These are phyloP conservation scores for Cutaneotrichosporon arboriforme DNA, from an alignment of 1,284 basidiomycete genomes.

Conservation along the genomic window DNA sequence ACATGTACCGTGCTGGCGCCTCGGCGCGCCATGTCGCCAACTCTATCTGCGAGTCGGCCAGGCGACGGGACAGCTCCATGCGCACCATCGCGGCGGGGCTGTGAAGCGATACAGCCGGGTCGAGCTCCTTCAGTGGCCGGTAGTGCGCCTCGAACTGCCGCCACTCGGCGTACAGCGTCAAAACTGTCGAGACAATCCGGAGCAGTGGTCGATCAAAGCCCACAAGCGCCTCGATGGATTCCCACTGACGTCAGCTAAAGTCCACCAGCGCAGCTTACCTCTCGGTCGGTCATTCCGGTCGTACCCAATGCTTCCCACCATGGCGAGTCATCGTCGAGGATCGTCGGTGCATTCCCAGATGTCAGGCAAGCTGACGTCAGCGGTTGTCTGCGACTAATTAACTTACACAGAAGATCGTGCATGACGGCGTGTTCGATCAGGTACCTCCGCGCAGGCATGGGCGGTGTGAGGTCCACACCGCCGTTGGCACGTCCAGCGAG, in stretches of 20 bases:
- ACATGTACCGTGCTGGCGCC: conserved; percentile 14
- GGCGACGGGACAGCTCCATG: conserved; percentile 14
- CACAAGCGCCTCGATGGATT: conserved; percentile 28
- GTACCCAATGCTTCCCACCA: conserved; percentile 31
- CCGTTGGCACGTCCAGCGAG: conserved; percentile 6
- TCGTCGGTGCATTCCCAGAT: conserved; percentile 19
- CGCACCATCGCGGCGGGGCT: conserved; percentile 15
- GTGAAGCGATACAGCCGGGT: conserved; percentile 13
- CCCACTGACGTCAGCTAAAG: conserved; percentile 18
- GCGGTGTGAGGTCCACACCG: background rate
- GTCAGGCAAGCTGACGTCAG: conserved; percentile 18
- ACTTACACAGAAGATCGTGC: conserved; percentile 29
- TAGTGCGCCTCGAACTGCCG: conserved; percentile 18
- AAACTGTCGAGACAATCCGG: conserved; percentile 16
- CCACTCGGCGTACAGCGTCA: conserved; percentile 14
- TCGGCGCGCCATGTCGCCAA: conserved; percentile 20
- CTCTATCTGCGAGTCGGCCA: conserved; percentile 16
- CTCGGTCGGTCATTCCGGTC: conserved; percentile 15
- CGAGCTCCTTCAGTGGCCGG: conserved; percentile 16
- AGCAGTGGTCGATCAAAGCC: conserved; percentile 29
- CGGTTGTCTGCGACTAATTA: background rate
- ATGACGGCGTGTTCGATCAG: conserved; percentile 31
- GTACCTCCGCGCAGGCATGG: conserved; percentile 17
- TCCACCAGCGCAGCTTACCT: conserved; percentile 8
- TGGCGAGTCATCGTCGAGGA: conserved; percentile 21